phyloP scores from a whole-genome alignment of 1,284 basidiomycete species.

The Cryptococcus hybrid region DNA sequence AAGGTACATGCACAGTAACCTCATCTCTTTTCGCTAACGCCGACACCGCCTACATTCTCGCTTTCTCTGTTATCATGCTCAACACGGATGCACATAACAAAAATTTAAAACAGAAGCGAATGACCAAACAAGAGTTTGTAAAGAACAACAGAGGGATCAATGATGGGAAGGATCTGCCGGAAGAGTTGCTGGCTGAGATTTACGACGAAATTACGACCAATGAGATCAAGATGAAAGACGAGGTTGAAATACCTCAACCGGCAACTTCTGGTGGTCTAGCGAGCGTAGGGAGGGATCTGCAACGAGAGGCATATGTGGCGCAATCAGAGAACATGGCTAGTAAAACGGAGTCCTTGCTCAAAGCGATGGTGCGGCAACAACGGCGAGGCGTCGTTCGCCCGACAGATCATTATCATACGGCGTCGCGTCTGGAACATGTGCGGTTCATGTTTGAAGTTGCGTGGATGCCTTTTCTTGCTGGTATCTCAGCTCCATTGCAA shows the following conservation, averaged over 20 bases:
- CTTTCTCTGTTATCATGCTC: conserved; percentile 89
- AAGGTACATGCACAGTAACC: conserved; percentile 84
- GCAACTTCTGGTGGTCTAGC: conserved; percentile 69
- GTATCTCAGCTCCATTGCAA: conserved; percentile 86
- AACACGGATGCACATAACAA: conserved; percentile 96
- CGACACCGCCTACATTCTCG: conserved; percentile 88
- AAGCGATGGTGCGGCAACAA: conserved; percentile 83
- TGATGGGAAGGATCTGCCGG: conserved; percentile 79
- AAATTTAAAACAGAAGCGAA: conserved; percentile 80
- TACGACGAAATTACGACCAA: conserved; percentile 87
- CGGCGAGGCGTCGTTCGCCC: conserved; percentile 61
- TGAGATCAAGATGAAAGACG: conserved; percentile 98
- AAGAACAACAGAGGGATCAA: conserved; percentile 96
- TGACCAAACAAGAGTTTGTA: conserved; percentile 85
- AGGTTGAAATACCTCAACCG: conserved; percentile 64
- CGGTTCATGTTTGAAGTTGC: conserved; percentile 97
- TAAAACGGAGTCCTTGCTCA: conserved; percentile 93
- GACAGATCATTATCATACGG: conserved; percentile 86
- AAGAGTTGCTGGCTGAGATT: conserved; percentile 71
- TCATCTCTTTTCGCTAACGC: conserved; percentile 73
- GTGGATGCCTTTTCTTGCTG: conserved; percentile 95
- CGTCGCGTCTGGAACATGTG: conserved; percentile 91
- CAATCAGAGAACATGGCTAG: conserved; percentile 93
- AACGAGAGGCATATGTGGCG: conserved; percentile 89
- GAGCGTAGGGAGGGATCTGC: conserved; percentile 85